phyloP scores from a whole-genome alignment of 495 filamentous ascomycete species.

The Hapsidospora chrysogenum region DNA sequence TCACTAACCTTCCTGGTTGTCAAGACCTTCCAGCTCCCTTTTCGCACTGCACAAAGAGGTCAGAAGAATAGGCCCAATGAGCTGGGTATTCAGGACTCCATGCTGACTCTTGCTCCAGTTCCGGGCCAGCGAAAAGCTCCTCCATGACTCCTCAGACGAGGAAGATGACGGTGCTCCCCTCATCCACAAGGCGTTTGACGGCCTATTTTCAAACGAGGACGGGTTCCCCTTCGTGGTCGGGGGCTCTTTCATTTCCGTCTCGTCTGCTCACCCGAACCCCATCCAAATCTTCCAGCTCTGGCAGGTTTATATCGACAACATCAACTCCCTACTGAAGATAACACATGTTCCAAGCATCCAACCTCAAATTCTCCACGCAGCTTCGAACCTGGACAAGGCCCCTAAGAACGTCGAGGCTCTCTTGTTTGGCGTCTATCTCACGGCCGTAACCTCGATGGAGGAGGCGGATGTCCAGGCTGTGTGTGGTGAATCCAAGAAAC shows the following conservation, averaged over 20 bases:
- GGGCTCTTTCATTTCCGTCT: conserved; percentile 25
- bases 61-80: conserved; percentile 5
- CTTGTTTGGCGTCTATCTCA: conserved; percentile 41
- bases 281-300: conserved; percentile 60
- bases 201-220: conserved; percentile 32
- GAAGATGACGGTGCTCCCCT: conserved; percentile 29
- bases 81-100: background rate
- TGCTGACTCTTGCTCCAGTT: conserved; percentile 12
- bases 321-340: conserved; percentile 55
- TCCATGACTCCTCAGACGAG: conserved; percentile 43
- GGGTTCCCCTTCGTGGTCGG: conserved; percentile 45
- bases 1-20: too few relatives aligned
- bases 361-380: conserved; percentile 31
- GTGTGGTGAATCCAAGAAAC: conserved; percentile 27
- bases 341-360: conserved; percentile 48
- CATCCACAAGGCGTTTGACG: conserved; percentile 36
- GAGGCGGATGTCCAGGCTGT: conserved; percentile 32
- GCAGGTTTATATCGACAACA: conserved; percentile 52
- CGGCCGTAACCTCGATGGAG: conserved; percentile 31
- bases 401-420: conserved; percentile 31
- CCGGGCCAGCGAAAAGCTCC: conserved; percentile 17
- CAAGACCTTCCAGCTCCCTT: background rate
- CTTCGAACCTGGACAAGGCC: conserved; percentile 27
- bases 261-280: conserved; percentile 41
- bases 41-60: conserved; percentile 25